phyloP scores from a whole-genome alignment of 1,284 basidiomycete species.

The Pyrrhoderma noxium region DNA sequence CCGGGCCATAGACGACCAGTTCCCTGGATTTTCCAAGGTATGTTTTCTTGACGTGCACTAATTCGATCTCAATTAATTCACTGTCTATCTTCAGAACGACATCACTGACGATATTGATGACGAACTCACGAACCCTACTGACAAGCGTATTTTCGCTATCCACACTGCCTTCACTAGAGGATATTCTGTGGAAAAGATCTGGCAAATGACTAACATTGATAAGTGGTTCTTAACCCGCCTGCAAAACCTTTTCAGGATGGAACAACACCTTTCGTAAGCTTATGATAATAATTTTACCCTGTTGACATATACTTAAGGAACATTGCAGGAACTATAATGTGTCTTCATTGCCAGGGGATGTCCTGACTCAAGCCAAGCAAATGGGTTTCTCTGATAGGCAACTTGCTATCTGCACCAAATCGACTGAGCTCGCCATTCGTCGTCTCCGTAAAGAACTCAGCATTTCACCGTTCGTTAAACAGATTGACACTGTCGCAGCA shows the following conservation, averaged over 20 bases:
- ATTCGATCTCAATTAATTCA: background rate
- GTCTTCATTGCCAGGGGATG: constrained; percentile 55
- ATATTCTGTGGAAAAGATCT: constrained; percentile 92
- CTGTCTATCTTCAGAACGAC: constrained; percentile 53
- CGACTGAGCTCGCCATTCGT: constrained; percentile 86
- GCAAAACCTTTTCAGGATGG: constrained; percentile 76
- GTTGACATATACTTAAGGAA: background rate
- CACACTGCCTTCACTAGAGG: constrained; percentile 84
- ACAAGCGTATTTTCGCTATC: constrained; percentile 89
- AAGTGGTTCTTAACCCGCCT: constrained; percentile 96
- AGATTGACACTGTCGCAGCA: constrained; percentile 97
- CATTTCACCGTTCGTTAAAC: constrained; percentile 92
- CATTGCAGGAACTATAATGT: constrained; percentile 54
- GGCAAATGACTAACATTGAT: constrained; percentile 96
- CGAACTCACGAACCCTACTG: constrained; percentile 83
- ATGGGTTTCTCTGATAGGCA: constrained; percentile 95
- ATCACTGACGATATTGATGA: constrained; percentile 79
- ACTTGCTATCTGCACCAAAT: constrained; percentile 73
- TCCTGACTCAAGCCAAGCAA: constrained; percentile 86
- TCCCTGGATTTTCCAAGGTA: constrained; percentile 87
- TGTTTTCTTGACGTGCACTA: constrained; percentile 17
- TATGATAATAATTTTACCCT: constrained; percentile 1
- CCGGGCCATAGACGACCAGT: constrained; percentile 91
- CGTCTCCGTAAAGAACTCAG: constrained; percentile 77
- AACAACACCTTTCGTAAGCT: constrained; percentile 64